Base-by-base conservation (phyloP, 345 rosid species). In the Geranium brycei region DNA sequence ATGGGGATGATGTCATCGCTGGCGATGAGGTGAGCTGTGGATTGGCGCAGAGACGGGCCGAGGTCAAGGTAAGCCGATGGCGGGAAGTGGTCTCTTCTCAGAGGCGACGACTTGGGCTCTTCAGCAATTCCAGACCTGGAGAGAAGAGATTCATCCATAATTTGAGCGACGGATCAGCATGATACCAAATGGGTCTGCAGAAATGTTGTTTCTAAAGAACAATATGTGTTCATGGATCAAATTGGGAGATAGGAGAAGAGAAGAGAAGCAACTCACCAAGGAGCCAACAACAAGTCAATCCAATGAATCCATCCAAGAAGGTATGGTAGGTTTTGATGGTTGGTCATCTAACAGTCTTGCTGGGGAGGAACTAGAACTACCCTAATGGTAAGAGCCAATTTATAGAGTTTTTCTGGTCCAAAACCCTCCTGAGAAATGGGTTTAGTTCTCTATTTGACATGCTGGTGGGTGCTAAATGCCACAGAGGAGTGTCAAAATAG, bases 11-110 rank as follows among this genome's bases (percentile, higher is more conserved):
- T 66, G 55, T 51, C 58, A 14, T 80, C 86, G 10, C 40, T 70
- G 14, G 78, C 63, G 71, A 77, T 56, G 61, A 76, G 77, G 64
- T 67, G 74, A 0, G 78, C 61, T 2, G 81, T 60, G 53, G 88
- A 72, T 38, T 62, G 82, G 18, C 76, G 81, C n/a, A 73, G 23
- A 31, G 77, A 41, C 4, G 76, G 51, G 38, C 69, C 28, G 17
- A 75, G 60, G 64, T 73, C 83, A 18, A 78, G 71, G 71, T 19
- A 76, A 6, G 71, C 40, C 0, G 84, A 41, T 17, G 78, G 47
- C 28, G 41, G 41, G 41, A 35, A 35, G 35, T 58, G 59, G 16
- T 71, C 84, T 67, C 68, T 64, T 57, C 38, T 71, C 38, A 66
- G 51, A 6, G 76, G 17, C 4, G 75, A 11, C 3, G 53, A 13